Base-by-base conservation (phyloP, 495 filamentous ascomycete species). In the Barbatosphaeria neglecta region DNA sequence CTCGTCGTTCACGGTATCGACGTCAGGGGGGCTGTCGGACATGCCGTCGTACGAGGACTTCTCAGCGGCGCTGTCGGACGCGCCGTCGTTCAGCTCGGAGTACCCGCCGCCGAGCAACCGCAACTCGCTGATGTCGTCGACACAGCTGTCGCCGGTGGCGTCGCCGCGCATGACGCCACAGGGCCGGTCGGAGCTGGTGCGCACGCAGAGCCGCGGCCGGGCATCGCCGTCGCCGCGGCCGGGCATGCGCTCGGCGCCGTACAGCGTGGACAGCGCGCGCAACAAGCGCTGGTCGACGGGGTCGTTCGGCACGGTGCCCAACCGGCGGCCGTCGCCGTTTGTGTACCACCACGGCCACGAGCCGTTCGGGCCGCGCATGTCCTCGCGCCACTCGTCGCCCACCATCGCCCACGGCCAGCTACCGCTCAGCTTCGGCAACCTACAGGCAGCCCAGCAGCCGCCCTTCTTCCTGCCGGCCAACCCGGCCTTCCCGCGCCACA, bases 251-350 rank as follows among this genome's bases (percentile, higher is more conserved):
- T 69, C 79, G 25, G 76, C 72, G 22, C 81, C 82, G 17, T 84
- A 86, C 55, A 74, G 62, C 18, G 68, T 81, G 45, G 79, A 81
- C 25, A 66, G 65, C 33, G 68, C 68, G 35, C 69, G 80, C 46
- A 80, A 73, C 56, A 84, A 85, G 66, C 67, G 82, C 49, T 86
- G 82, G 82, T 84, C 81, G 19, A 84, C 81, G 11, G 82, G 78
- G 18, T 83, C 76, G 16, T 82, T 72, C 56, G 73, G 64, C n/a
- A 68, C 74, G 3, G 56, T 68, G 19, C 62, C 66, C 15, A 73
- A 66, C 49, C 64, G 76, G 37, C 63, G 74, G 15, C 71, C 72
- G 19, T 72, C 76, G 5, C 75, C 77, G 35, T 78, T 77, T 46
- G 57, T 76, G 33, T 73, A 72, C 55, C 67, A 73, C 45, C 64